Conservation (phyloP, 495 filamentous ascomycete genomes). For the Rostrohypoxylon terebratum region DNA sequence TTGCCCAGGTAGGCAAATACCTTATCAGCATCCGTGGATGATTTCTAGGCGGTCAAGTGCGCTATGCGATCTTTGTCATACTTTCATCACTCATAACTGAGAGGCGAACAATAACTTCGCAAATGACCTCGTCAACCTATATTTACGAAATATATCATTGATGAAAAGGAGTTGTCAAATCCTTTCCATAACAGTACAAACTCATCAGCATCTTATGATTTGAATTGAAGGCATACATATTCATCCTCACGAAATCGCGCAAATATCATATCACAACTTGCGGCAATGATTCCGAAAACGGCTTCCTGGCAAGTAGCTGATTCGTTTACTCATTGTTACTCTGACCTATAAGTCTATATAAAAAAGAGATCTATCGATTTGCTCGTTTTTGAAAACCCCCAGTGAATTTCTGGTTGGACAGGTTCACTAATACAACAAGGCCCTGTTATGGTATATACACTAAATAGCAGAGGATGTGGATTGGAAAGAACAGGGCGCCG, state of each 20-base stretch:
- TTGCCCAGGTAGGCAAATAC: conserved; percentile 25
- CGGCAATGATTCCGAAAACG: neutral
- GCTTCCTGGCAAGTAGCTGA: neutral
- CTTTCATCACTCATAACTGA: no score
- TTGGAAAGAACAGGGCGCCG: no score
- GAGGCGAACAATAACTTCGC: neutral
- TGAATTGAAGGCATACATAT: neutral
- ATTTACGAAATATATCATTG: neutral
- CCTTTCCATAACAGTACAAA: neutral
- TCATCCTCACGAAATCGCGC: neutral
- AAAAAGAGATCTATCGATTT: neutral
- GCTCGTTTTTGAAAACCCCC: neutral
- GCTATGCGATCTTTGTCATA: neutral
- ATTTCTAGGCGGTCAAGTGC: neutral
- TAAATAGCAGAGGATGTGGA: no score
- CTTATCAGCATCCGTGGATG: neutral
- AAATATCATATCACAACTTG: neutral
- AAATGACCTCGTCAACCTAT: neutral
- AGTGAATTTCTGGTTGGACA: neutral
- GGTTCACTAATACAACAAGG: neutral
- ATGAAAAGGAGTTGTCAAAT: neutral
- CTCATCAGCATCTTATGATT: neutral
- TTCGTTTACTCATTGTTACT: neutral
- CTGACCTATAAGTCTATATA: neutral
- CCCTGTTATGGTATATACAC: neutral